phyloP scores from a whole-genome alignment of 2,329 filamentous ascomycete genomes.

The Cladosporium colombiae region DNA sequence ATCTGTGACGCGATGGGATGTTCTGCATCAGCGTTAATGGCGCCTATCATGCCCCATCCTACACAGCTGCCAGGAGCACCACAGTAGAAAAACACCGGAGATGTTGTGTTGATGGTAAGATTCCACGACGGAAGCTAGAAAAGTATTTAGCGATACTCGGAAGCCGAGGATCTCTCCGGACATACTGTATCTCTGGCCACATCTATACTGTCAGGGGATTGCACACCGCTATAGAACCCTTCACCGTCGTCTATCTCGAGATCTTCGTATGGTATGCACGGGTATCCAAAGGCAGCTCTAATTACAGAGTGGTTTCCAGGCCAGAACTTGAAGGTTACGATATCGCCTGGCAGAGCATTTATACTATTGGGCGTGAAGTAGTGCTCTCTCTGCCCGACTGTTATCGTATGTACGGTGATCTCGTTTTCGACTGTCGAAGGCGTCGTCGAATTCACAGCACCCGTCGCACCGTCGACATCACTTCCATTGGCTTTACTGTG shows the following conservation, averaged over 20 bases:
- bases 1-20: constrained; percentile 33
- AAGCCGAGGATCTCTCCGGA: neutral
- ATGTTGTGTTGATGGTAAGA: constrained; percentile 58
- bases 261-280: constrained; percentile 42
- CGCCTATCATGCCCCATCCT: constrained; percentile 70
- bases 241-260: constrained; percentile 19
- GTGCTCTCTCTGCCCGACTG: constrained; percentile 40
- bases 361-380: constrained; percentile 42
- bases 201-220: neutral
- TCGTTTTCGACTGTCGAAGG: constrained; percentile 21
- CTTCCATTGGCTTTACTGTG: no score
- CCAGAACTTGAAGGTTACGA: constrained; percentile 46
- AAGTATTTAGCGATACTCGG: no score
- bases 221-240: constrained; percentile 28
- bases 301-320: constrained; percentile 47
- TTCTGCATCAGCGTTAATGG: constrained; percentile 62
- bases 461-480: no score
- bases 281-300: constrained; percentile 41
- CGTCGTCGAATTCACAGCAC: no score
- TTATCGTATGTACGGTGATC: constrained; percentile 36
- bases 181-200: neutral
- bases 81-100: constrained; percentile 70
- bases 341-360: constrained; percentile 42
- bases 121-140: constrained; percentile 32
- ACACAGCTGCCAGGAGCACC: constrained; percentile 67